Percentiles rank a stretch among this genome's conserved stretches.
phyloP scores from a whole-genome alignment of 2,329 filamentous ascomycete genomes.

The Scedosporium aurantiacum region DNA sequence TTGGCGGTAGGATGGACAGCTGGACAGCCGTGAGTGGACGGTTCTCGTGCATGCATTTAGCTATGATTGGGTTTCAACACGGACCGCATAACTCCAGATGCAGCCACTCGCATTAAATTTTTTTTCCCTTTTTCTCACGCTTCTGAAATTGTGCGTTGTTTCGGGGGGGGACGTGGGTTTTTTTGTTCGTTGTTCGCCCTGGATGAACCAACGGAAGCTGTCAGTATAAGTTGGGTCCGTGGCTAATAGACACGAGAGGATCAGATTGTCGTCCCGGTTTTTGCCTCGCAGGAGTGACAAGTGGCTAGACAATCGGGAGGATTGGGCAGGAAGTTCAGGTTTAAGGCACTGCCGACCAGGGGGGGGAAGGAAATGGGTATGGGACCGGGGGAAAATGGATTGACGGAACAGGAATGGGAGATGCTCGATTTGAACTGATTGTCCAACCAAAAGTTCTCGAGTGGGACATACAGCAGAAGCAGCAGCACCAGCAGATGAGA shows the following conservation, averaged over 20 bases:
- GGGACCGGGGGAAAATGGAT: not conserved
- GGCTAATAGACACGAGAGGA: not conserved
- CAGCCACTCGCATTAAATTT: conserved; percentile 7
- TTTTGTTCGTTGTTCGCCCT: conserved; percentile 1
- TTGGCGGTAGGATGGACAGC: conserved; percentile 1
- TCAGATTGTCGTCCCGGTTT: not conserved
- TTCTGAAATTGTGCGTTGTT: not conserved
- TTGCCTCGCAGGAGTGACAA: not conserved
- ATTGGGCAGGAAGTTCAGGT: conserved; percentile 5
- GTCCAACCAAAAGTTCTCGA: not conserved
- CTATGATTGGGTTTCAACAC: conserved; percentile 7
- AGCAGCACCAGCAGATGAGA: not conserved
- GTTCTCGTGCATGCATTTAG: conserved; percentile 2
- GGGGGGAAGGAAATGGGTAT: not conserved
- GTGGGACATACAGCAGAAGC: not conserved
- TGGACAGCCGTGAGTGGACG: conserved; percentile 6
- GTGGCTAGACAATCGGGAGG: not conserved
- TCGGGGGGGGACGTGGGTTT: not conserved
- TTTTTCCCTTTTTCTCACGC: not conserved
- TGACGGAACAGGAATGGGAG: not conserved
- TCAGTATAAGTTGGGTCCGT: conserved; percentile 2
- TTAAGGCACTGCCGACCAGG: not conserved
- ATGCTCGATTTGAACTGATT: not conserved
- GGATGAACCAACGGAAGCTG: not conserved
- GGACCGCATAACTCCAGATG: conserved; percentile 5